Conservation (phyloP, 225 moss, liverwort and hornwort genomes). For the Marchantia paleacea region DNA sequence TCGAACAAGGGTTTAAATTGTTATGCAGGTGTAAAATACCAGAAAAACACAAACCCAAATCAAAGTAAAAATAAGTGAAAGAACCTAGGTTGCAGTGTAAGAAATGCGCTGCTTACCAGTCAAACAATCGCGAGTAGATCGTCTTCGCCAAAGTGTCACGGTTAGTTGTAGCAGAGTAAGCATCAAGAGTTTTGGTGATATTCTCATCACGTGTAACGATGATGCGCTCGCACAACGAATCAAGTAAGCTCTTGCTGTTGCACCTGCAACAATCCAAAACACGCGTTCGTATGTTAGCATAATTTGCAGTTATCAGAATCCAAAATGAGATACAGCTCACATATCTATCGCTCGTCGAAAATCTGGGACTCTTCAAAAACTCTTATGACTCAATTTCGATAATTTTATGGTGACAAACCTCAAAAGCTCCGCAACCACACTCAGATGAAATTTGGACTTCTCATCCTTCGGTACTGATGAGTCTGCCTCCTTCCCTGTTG, state of each 20-base stretch:
- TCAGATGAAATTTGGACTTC: conserved; percentile 78
- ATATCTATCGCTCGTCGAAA: no score
- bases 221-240: conserved; percentile 80
- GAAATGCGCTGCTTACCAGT: conserved; percentile 58
- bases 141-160: conserved; percentile 97
- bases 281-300: no score
- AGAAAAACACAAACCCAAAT: not conserved
- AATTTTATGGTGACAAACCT: conserved; percentile 47
- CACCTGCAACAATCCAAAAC: conserved; percentile 51
- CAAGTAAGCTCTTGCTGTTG: conserved; percentile 71
- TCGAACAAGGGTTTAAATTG: not conserved
- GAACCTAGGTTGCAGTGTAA: no score
- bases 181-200: conserved; percentile 87
- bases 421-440: conserved; percentile 84
- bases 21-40: not conserved
- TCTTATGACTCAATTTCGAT: no score
- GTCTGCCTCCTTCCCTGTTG: conserved; percentile 72
- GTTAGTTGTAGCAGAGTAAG: conserved; percentile 75
- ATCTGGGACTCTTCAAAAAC: no score
- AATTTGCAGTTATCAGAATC: no score
- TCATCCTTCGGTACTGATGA: conserved; percentile 81
- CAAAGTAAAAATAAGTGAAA: not conserved
- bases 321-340: no score
- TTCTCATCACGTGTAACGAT: conserved; percentile 93
- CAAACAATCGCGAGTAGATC: conserved; percentile 92